Percentiles rank a stretch among this genome's conserved stretches.
phyloP scores from a whole-genome alignment of 140 eudicot species.

The Cichorium intybus region DNA sequence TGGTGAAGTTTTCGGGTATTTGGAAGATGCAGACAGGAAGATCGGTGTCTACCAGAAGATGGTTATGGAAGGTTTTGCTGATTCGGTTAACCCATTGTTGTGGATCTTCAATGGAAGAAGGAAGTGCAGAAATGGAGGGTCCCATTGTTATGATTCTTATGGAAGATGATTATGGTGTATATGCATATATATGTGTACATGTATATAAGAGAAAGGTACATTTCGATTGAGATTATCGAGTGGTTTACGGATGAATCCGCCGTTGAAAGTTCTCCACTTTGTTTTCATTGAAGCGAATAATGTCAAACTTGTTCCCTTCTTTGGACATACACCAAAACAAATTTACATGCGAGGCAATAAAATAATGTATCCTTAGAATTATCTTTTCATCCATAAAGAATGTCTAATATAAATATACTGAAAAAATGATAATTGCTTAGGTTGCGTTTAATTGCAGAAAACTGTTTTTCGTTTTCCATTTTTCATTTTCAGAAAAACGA shows the following conservation, averaged over 20 bases:
- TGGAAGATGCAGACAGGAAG: conserved; percentile 37
- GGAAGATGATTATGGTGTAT: background rate
- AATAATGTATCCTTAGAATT: no score
- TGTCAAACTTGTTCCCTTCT: conserved; percentile 28
- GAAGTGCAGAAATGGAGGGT: conserved; percentile 10
- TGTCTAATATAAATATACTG: no score
- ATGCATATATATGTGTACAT: background rate
- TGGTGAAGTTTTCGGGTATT: conserved; percentile 21
- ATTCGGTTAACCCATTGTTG: conserved; percentile 29
- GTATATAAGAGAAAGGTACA: background rate
- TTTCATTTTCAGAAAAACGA: no score
- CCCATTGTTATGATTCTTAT: conserved; percentile 15
- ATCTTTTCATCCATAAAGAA: no score
- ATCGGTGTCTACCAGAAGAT: conserved; percentile 32
- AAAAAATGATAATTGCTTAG: no score
- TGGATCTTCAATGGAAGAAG: conserved; percentile 6
- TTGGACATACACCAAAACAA: conserved; percentile 13
- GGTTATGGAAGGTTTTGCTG: conserved; percentile 23
- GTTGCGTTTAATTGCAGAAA: no score
- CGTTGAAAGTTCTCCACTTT: conserved; percentile 22
- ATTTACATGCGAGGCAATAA: no score
- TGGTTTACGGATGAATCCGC: conserved; percentile 29
- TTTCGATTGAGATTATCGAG: conserved; percentile 28
- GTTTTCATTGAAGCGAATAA: background rate
- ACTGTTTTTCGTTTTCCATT: no score